Evolutionary conservation across 345 rosid genomes (phyloP).

Genomic region (Raphanus raphanistrum): DNA sequence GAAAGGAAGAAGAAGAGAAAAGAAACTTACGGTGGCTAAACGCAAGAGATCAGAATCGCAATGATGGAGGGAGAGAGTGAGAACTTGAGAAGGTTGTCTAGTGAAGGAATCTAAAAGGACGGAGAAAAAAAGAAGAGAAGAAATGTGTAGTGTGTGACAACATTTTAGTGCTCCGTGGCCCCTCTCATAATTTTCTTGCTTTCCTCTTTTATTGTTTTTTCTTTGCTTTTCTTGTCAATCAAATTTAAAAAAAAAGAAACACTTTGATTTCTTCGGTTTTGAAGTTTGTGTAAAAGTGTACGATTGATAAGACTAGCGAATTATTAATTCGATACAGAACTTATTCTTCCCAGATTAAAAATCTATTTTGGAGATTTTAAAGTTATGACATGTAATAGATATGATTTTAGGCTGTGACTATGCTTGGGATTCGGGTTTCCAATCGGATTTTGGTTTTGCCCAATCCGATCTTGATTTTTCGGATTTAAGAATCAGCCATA

Average conservation of each 20-base stretch:
- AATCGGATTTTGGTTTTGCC: too few relatives aligned
- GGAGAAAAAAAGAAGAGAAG: not conserved
- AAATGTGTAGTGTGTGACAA: not conserved
- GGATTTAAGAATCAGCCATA: too few relatives aligned
- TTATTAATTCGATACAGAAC: not conserved
- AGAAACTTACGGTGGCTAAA: slow-evolving; percentile 15
- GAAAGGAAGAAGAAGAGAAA: not conserved
- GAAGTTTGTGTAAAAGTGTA: not conserved
- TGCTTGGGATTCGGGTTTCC: too few relatives aligned
- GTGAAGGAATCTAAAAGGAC: slow-evolving; percentile 14
- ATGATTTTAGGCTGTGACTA: too few relatives aligned
- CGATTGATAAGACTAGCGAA: not conserved
- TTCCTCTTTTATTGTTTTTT: not conserved
- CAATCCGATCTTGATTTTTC: too few relatives aligned
- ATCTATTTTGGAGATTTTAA: not conserved
- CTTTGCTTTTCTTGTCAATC: not conserved
- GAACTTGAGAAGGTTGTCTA: not conserved
- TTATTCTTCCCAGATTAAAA: not conserved
- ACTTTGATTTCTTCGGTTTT: not conserved
- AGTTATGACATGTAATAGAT: too few relatives aligned
- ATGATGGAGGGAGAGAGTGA: not conserved
- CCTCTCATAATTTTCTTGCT: not conserved
- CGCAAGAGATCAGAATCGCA: not conserved
- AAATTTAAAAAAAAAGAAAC: not conserved
- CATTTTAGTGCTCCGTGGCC: slow-evolving; percentile 22